Percentiles rank a stretch among this genome's conserved stretches.
Evolutionary conservation across 1,139 yeast species (phyloP).

Genomic region (Protomyces pachydermus): DNA sequence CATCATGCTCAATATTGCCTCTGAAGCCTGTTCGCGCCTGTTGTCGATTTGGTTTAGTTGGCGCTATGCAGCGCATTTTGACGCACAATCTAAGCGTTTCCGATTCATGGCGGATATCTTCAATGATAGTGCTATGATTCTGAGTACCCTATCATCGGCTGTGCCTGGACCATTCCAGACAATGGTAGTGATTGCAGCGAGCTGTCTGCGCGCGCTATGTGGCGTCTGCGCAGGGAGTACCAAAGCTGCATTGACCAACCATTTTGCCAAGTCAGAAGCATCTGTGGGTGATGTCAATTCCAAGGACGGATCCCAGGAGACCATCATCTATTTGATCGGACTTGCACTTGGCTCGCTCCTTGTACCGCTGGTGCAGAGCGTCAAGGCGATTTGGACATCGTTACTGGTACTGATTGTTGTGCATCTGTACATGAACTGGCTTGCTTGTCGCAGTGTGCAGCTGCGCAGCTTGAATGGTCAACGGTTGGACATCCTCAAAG

Average conservation of each 20-base stretch:
- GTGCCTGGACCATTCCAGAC: conserved; percentile 34
- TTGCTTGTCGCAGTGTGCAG: conserved; percentile 40
- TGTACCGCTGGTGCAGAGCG: conserved; percentile 34
- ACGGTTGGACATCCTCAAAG: conserved; percentile 37
- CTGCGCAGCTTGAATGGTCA: conserved; percentile 40
- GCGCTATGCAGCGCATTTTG: conserved; percentile 40
- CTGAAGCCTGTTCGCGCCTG: conserved; percentile 42
- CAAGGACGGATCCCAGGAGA: conserved; percentile 43
- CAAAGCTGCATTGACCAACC: conserved; percentile 43
- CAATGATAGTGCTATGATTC: conserved; percentile 41
- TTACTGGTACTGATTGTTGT: conserved; percentile 36
- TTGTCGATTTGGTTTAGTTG: conserved; percentile 43
- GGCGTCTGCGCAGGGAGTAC: conserved; percentile 44
- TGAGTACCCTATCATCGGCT: conserved; percentile 41
- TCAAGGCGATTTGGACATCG: conserved; percentile 37
- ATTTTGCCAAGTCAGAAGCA: conserved; percentile 39
- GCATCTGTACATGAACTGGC: conserved; percentile 41
- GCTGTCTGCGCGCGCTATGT: conserved; percentile 38
- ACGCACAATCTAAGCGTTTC: conserved; percentile 42
- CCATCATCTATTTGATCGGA: conserved; percentile 42
- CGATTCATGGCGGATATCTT: conserved; percentile 42
- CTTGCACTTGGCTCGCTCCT: conserved; percentile 41
- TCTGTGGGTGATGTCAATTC: conserved; percentile 40
- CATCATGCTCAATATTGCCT: conserved; percentile 40
- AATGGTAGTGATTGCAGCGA: conserved; percentile 39